Evolutionary conservation across 441 rosid genomes (phyloP).

Genomic region (Euphorbia corollata): DNA sequence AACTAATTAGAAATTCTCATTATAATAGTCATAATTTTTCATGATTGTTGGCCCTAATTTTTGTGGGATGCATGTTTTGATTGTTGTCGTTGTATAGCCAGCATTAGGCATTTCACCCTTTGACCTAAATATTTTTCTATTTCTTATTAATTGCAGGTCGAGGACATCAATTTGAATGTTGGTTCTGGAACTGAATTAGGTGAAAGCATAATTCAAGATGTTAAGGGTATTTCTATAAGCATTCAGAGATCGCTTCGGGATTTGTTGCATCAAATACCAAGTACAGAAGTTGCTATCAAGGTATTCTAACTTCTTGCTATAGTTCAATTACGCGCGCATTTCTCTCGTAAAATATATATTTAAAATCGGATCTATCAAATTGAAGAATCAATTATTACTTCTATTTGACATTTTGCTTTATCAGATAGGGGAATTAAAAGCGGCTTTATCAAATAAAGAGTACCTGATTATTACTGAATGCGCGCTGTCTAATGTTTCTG

Average conservation of each 20-base stretch:
- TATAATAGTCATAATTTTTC: neutral
- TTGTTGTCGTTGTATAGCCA: conserved; percentile 1
- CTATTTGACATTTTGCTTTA: conserved; percentile 24
- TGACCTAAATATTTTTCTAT: neutral
- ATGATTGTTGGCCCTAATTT: neutral
- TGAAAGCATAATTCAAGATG: conserved; percentile 88
- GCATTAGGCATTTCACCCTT: neutral
- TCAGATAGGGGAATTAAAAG: conserved; percentile 83
- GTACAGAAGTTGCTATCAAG: conserved; percentile 62
- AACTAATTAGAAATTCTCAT: neutral
- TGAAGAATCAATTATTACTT: conserved; percentile 8
- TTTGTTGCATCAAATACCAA: conserved; percentile 79
- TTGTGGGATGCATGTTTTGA: neutral
- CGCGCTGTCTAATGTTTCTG: conserved; percentile 82
- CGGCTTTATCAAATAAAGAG: conserved; percentile 73
- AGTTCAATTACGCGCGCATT: neutral
- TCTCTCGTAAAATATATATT: neutral
- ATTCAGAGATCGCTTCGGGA: conserved; percentile 85
- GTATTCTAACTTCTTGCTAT: conserved; percentile 30
- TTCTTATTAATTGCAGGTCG: conserved; percentile 43
- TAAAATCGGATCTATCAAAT: neutral
- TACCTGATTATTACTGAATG: conserved; percentile 92
- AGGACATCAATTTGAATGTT: conserved; percentile 93
- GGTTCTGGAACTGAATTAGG: conserved; percentile 72
- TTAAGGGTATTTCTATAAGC: conserved; percentile 83